A percentile compares a stretch with the other conserved stretches of the same genome.
These are phyloP conservation scores for Arabidopsis arenosa DNA, from an alignment of 345 rosid genomes.

Conservation along the genomic window DNA sequence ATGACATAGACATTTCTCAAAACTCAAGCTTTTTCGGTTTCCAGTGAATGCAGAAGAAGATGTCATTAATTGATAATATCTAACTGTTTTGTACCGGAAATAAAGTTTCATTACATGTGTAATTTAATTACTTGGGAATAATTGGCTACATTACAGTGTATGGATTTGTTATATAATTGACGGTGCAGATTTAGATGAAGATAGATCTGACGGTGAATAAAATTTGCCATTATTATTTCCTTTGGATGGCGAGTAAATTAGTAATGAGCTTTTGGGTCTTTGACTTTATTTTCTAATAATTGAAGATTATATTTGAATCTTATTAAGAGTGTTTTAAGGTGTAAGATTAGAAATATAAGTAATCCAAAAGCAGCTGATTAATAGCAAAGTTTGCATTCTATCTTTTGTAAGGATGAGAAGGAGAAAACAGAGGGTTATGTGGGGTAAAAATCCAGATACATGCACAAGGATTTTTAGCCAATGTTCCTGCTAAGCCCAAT, in stretches of 20 bases:
- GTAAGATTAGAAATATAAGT: no score
- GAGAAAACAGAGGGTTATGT: no score
- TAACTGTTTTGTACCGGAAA: not conserved
- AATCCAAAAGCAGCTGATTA: no score
- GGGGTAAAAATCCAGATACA: no score
- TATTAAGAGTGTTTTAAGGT: no score
- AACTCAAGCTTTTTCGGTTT: not conserved
- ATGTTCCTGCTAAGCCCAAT: no score
- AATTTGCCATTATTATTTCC: not conserved
- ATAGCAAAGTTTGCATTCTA: no score
- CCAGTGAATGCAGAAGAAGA: not conserved
- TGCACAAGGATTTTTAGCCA: no score
- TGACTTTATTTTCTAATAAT: no score
- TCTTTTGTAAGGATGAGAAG: no score
- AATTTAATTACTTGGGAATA: not conserved
- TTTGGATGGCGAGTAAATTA: not conserved
- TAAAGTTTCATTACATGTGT: not conserved
- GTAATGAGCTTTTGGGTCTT: no score
- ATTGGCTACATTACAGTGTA: not conserved
- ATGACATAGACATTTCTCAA: not conserved
- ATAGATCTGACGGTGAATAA: not conserved
- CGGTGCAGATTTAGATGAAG: not conserved
- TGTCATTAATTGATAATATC: constrained; percentile 8
- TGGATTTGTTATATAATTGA: not conserved
- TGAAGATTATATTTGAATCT: no score